Base-by-base conservation (phyloP, 345 rosid genomes). In the Turritis glabra region DNA sequence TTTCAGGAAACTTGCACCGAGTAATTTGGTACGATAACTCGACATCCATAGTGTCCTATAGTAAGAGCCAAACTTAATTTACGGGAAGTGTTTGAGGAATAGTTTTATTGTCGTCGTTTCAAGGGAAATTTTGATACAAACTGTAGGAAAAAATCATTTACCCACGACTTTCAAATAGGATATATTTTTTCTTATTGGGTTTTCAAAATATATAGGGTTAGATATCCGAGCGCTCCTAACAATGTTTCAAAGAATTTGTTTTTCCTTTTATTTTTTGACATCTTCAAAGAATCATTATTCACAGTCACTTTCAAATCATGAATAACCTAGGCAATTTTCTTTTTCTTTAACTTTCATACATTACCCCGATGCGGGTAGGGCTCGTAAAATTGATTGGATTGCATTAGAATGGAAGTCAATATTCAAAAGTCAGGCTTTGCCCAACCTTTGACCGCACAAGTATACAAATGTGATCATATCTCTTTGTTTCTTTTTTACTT, bases 341-440 rank as follows among this genome's bases (percentile, higher is more conserved):
- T 69, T 69, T 69, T 19, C 47, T 51, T 76, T 41, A 41, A 43
- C 15, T 50, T 41, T 60, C 27, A 29, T 60, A 68, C 33, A 69
- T 76, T 53, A 63, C 65, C 69, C 64, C 44, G 54, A 75, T 61
- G 70, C 58, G 40, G 63, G 80, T 60, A 76, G 70, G 79, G 52
- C 75, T 69, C 25, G 57, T 60, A 23, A 32, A 23, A 46, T 15
- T 62, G 76, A 55, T 46, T 70, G 71, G 67, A 55, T 70, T 70
- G 52, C 71, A 29, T 70, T 63, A 54, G 35, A 70, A 13, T 70
- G 58, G 80, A 77, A 70, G 64, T 77, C 71, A 54, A 35, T 46
- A 63, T 64, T 70, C 35, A 70, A 71, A 77, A 70, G 76, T 38
- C 72, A 63, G 33, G 76, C 76, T 77, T 70, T 77, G 71, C 76